phyloP scores from a whole-genome alignment of 2,329 filamentous ascomycete genomes.

The Stagonosporopsis vannaccii region DNA sequence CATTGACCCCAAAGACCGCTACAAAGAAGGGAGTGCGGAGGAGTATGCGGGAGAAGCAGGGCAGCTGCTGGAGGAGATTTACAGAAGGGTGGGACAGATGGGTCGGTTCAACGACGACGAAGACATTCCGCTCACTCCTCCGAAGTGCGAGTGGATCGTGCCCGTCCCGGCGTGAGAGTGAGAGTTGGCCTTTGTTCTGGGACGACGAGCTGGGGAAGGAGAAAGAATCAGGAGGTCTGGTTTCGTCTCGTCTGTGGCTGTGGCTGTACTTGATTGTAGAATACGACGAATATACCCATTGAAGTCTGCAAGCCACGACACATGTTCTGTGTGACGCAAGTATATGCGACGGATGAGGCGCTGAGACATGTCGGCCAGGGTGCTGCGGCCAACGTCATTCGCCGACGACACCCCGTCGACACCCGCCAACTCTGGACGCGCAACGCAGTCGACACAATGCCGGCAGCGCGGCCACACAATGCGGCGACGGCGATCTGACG shows the following conservation, averaged over 20 bases:
- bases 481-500: conserved; percentile 45
- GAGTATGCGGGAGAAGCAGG: conserved; percentile 66
- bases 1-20: conserved; percentile 51
- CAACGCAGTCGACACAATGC: conserved; percentile 1
- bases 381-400: conserved; percentile 9
- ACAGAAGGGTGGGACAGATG: conserved; percentile 68
- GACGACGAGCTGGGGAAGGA: neutral
- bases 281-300: neutral
- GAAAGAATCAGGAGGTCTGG: neutral
- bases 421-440: neutral
- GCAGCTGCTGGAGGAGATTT: conserved; percentile 63
- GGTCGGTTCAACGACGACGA: conserved; percentile 74
- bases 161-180: neutral
- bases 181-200: neutral
- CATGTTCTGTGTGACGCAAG: neutral
- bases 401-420: conserved; percentile 1
- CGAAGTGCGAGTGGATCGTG: conserved; percentile 74
- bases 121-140: conserved; percentile 78
- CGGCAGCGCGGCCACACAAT: conserved; percentile 28
- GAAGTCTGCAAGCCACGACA: neutral
- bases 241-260: neutral
- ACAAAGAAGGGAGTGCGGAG: conserved; percentile 67
- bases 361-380: conserved; percentile 3
- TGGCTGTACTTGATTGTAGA: neutral
- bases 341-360: neutral